Evolutionary conservation across 2,329 filamentous ascomycete genomes (phyloP), one percentile per base, ranked within the genome.

Genomic region (Alternaria alternata): DNA sequence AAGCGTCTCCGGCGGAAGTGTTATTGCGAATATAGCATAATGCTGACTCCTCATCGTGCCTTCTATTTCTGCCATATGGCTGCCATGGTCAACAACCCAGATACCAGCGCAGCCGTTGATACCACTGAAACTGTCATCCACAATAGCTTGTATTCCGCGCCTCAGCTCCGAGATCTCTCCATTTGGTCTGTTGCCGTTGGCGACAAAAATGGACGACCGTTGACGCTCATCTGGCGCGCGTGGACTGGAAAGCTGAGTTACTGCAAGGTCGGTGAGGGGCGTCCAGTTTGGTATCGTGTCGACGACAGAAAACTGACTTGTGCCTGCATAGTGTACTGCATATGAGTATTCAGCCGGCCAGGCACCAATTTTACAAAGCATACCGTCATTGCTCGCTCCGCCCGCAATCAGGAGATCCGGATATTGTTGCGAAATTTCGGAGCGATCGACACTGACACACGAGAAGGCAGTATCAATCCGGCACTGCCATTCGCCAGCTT

Each of bases 401-500:
- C 91, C 91, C 48, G 91, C 87, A 36, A 96, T 85, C 47, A 97
- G 81, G n/a, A 96, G 85, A 75, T 97, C 94, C 3, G 88, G 88
- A 59, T 86, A 88, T 36, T 84, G 81, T 63, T 87, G 86, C 54
- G 64, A 68, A 36, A 63, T 65, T 48, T 86, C 88, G 1, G 68
- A 68, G 36, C 65, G 65, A 47, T 72, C 70, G n/a, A 91, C 83
- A 57, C 83, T 82, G 18, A 87, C 74, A 54, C 89, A 91, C 52
- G 93, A 90, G 75, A 98, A 96, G 3, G 93, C 93, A 3, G 86
- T 89, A 59, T 93, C 91, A 47, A 96, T 90, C 61, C 91, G 92
- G 69, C 90, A 91, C 53, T 86, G 84, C 65, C 92, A 88, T 82
- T 54, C 89, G 75, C 66, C 70, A 55, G 86, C 81, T 46, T 84